Evolutionary conservation across 106 monocot genomes (phyloP), one percentile per base, ranked within the genome.

Genomic region (Phalaenopsis aphrodite): DNA sequence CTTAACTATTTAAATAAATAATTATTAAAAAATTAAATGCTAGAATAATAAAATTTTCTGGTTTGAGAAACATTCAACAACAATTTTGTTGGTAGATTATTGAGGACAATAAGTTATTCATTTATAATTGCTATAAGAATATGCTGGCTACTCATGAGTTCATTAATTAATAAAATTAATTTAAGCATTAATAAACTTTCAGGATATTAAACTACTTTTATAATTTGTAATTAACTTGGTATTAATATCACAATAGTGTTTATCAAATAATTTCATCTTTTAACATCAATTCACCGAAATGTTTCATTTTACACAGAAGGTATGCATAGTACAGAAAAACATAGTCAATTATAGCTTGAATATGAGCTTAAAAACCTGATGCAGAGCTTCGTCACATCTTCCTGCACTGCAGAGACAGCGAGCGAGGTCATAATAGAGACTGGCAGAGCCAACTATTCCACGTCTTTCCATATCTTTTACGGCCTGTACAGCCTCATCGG

Each of bases 341-440:
- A 69, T 39, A 3, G 1, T 5, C 74, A 69, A 69, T 6, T 3
- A 69, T 69, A 1, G 37, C 24, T 38, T 71, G 16, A 43, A 74
- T 75, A 75, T 43, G 72, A 52, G 30, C 43, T 18, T 30, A 8
- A 55, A 39, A 74, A 99, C 99, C 93, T 93, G 95, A 37, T 85
- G 73, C 21, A 99, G 87, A 64, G 99, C 93, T 90, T 99, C 99
- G 84, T 95, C 55, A 74, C 93, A 99, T 52, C 99, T 92, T 81
- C 93, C 93, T 56, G 84, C 88, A 82, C 88, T 99, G 80, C 99
- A 99, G 73, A 99, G 99, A 75, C 99, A 93, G 48, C 99, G 91
- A 43, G 99, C 92, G 67, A 99, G 87, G 82, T 95, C 99, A 83
- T 99, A 99, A 85, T 99, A 99, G 9, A 99, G 79, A 85, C 99